Evolutionary conservation across 2,329 filamentous ascomycete genomes (phyloP).

Genomic region (Hysterium pulicare): DNA sequence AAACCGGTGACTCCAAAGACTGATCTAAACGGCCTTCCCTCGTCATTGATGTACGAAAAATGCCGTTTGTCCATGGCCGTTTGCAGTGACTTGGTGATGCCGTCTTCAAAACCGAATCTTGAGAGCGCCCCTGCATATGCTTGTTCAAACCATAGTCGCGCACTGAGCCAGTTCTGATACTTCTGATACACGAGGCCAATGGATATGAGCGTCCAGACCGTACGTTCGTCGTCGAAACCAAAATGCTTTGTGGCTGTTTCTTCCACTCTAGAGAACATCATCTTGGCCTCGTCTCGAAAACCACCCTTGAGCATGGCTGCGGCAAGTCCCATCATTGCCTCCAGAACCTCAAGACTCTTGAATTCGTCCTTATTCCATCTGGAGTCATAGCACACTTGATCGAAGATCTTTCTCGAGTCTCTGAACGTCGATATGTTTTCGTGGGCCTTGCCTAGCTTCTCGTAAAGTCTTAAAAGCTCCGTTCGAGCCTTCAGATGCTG

Average conservation of each 20-base stretch:
- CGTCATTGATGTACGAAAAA: constrained; percentile 4
- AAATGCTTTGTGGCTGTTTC: background rate
- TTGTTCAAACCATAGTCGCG: background rate
- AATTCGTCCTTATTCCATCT: background rate
- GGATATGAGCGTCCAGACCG: background rate
- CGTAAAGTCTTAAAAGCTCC: background rate
- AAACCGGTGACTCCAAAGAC: constrained; percentile 3
- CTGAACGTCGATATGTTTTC: background rate
- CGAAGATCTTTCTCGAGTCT: background rate
- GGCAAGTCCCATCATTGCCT: background rate
- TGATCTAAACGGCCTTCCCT: constrained; percentile 2
- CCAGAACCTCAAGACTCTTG: background rate
- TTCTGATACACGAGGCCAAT: constrained; percentile 1
- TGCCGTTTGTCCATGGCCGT: background rate
- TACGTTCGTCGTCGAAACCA: background rate
- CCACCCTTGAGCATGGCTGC: background rate
- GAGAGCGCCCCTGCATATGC: background rate
- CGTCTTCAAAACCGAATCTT: background rate
- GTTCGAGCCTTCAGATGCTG: background rate
- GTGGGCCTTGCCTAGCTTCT: background rate
- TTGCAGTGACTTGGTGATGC: constrained; percentile 1
- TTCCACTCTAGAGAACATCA: background rate
- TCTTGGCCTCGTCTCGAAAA: background rate
- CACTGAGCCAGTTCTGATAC: background rate
- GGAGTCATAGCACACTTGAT: background rate